A percentile compares a stretch with the other conserved stretches of the same genome.
phyloP scores from a whole-genome alignment of 176 grass and related monocot genomes.

The Juncus effusus region DNA sequence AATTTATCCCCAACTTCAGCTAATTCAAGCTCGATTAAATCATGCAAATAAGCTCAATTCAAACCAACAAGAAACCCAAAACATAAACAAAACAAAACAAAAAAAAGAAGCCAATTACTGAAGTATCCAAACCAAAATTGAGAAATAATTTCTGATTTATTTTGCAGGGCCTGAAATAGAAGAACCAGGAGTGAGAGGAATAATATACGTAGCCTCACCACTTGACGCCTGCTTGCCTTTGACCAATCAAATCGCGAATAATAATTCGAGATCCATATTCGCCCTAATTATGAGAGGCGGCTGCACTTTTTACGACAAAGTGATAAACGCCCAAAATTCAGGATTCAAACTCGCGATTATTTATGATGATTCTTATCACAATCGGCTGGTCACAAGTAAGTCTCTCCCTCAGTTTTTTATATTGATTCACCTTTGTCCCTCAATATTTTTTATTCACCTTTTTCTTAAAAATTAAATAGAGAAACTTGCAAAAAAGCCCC shows the following conservation, averaged over 20 bases:
- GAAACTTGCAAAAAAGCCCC: too few relatives aligned
- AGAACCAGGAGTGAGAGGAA: conserved; percentile 54
- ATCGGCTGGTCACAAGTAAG: conserved; percentile 71
- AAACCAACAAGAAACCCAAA: not conserved
- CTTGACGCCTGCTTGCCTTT: conserved; percentile 64
- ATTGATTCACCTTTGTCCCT: not conserved
- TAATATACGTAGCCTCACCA: conserved; percentile 55
- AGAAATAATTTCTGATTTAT: conserved; percentile 7
- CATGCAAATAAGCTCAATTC: conserved; percentile 6
- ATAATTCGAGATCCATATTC: conserved; percentile 41
- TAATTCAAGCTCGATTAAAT: not conserved
- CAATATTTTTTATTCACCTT: too few relatives aligned
- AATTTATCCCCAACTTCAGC: not conserved
- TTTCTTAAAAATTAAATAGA: too few relatives aligned
- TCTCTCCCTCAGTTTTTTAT: conserved; percentile 25
- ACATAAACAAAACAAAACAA: too few relatives aligned
- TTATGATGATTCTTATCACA: conserved; percentile 60
- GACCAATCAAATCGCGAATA: conserved; percentile 39
- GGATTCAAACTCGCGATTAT: conserved; percentile 74
- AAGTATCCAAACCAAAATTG: too few relatives aligned
- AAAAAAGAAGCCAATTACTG: too few relatives aligned
- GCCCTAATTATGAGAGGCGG: conserved; percentile 75
- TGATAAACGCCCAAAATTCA: conserved; percentile 69
- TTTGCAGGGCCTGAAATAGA: conserved; percentile 60
- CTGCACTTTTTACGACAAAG: conserved; percentile 80